Percentiles rank a stretch among this genome's conserved stretches.
Conservation (phyloP, 116 monocot genomes). For the Dioscorea cayenensis region DNA sequence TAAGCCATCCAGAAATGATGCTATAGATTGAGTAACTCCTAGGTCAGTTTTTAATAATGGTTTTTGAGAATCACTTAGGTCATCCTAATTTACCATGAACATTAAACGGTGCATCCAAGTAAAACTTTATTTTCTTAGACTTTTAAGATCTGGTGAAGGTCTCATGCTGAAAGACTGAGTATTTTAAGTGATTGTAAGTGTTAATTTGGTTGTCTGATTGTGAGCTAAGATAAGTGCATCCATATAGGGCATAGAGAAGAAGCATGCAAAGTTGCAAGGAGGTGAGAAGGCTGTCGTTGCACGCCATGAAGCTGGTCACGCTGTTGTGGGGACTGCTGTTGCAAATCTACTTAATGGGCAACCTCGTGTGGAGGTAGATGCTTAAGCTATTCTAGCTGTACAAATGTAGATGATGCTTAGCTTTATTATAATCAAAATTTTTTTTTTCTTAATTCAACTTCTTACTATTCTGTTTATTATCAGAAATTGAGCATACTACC, state of each 20-base stretch:
- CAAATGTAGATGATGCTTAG: too few relatives aligned
- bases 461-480: background rate
- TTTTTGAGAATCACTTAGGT: too few relatives aligned
- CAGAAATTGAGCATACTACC: conserved; percentile 99
- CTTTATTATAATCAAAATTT: too few relatives aligned
- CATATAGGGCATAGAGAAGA: conserved; percentile 95
- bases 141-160: too few relatives aligned
- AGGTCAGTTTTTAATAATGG: too few relatives aligned
- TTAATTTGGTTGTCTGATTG: background rate
- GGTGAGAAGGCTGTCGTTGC: conserved; percentile 95
- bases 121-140: too few relatives aligned
- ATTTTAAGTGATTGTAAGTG: background rate
- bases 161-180: too few relatives aligned
- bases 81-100: too few relatives aligned
- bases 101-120: too few relatives aligned
- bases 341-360: conserved; percentile 86
- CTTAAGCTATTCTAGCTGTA: background rate
- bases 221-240: background rate
- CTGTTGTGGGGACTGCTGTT: conserved; percentile 97
- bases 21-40: too few relatives aligned
- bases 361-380: conserved; percentile 88
- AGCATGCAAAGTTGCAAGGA: conserved; percentile 88
- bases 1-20: too few relatives aligned
- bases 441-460: too few relatives aligned
- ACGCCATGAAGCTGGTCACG: conserved; percentile 98